These are phyloP conservation scores for Orobanche coerulescens DNA, from an alignment of 257 asterid genomes.

Conservation along the genomic window DNA sequence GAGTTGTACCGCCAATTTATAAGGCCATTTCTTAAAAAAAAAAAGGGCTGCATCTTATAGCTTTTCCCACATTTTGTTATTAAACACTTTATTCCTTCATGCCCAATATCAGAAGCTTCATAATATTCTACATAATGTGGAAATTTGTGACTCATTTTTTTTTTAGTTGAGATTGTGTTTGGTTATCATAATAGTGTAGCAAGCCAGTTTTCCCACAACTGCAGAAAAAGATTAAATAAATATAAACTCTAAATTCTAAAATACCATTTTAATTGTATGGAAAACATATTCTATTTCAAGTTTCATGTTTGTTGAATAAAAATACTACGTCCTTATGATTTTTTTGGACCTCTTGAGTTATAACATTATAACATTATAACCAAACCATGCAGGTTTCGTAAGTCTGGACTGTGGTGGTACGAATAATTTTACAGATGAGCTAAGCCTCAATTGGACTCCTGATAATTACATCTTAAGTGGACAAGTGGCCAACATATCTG, in stretches of 20 bases:
- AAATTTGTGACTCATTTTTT: too few relatives aligned
- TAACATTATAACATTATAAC: too few relatives aligned
- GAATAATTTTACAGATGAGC: constrained; percentile 54
- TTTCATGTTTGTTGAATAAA: too few relatives aligned
- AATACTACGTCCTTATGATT: too few relatives aligned
- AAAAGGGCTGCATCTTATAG: background rate
- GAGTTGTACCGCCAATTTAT: too few relatives aligned
- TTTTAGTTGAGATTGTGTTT: background rate
- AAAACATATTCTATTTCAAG: too few relatives aligned
- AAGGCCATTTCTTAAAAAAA: too few relatives aligned
- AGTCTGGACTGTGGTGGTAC: constrained; percentile 92
- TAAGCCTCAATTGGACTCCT: constrained; percentile 70
- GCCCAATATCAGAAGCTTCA: background rate
- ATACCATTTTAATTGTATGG: background rate
- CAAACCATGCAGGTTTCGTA: constrained; percentile 68
- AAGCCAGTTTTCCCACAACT: background rate
- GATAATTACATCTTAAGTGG: constrained; percentile 59
- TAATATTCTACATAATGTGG: too few relatives aligned
- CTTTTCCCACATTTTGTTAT: background rate
- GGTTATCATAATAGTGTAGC: background rate
- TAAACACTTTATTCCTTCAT: background rate
- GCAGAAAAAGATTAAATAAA: background rate
- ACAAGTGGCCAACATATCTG: constrained; percentile 43
- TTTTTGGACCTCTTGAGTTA: background rate
- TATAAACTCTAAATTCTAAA: too few relatives aligned